phyloP scores from a whole-genome alignment of 2,329 filamentous ascomycete species.

The Bipolaris zeicola region DNA sequence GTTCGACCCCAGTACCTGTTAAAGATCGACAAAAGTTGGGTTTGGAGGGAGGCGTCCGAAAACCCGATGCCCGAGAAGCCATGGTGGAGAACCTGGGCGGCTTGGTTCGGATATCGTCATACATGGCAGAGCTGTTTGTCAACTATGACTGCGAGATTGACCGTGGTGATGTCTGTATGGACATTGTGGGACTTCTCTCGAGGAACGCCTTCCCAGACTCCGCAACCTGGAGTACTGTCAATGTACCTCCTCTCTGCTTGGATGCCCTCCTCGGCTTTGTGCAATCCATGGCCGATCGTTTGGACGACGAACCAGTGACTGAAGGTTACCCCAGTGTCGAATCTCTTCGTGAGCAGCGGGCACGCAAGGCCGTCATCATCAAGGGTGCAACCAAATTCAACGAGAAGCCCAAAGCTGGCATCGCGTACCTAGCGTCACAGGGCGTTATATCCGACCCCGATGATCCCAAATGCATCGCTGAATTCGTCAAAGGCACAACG shows the following conservation, averaged over 20 bases:
- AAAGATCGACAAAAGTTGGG: constrained; percentile 92
- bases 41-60: constrained; percentile 86
- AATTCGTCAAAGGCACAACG: constrained; percentile 84
- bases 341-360: constrained; percentile 71
- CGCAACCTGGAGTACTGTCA: constrained; percentile 98
- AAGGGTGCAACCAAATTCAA: constrained; percentile 91
- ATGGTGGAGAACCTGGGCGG: constrained; percentile 98
- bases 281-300: constrained; percentile 85
- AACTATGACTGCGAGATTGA: constrained; percentile 98
- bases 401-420: constrained; percentile 86
- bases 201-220: constrained; percentile 96
- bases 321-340: constrained; percentile 71
- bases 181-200: constrained; percentile 90
- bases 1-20: constrained; percentile 86
- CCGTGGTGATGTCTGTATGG: constrained; percentile 88
- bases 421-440: constrained; percentile 82
- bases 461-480: constrained; percentile 78
- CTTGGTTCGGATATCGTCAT: constrained; percentile 88
- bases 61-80: constrained; percentile 92
- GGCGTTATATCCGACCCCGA: constrained; percentile 80
- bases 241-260: constrained; percentile 91
- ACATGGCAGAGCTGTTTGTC: constrained; percentile 93
- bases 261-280: constrained; percentile 90
- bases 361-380: constrained; percentile 85
- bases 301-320: constrained; percentile 70